Evolutionary conservation across 1,284 basidiomycete genomes (phyloP), one percentile per base, ranked within the genome.

Genomic region (Ustilago tritici): DNA sequence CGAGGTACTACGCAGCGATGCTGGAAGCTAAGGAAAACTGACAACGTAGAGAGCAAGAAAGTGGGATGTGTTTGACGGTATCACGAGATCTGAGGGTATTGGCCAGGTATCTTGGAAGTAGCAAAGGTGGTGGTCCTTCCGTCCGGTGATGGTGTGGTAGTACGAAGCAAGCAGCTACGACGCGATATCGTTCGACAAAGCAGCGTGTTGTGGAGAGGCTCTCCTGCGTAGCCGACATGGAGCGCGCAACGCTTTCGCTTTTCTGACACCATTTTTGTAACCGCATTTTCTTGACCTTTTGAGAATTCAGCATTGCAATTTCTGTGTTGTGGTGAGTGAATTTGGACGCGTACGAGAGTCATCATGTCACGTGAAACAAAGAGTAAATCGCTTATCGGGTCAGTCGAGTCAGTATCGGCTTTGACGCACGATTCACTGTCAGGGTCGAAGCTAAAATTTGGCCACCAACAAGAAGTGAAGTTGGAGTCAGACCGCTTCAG

Each of bases 321-420:
- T 35, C 7, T 36, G 56, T 58, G 41, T 49, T 36, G 23, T 56
- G 40, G 57, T 55, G 46, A 53, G 28, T 43, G 38, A 14, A 32
- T 12, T n/a, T 7, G 36, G 55, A 70, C 69, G 63, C 69, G 69
- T 62, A 38, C 53, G 57, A 63, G 19, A 57, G n/a, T 2, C 14
- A 28, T 1, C 0, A 4, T 12, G 19, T 71, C 69, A 71, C 63
- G 69, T 71, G 68, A 63, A n/a, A 28, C 2, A 40, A 23, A 2
- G 43, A 17, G 15, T 5, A 4, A 8, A 11, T 23, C 34, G 3
- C 1, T 15, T 10, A 67, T 67, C 59, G 55, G 58, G 56, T 10
- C 46, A 52, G 47, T 41, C 58, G 57, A 61, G 68, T 65, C 68
- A 70, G 54, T 15, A 69, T 69, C 66, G 56, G 53, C 49, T 57